Conservation (phyloP, 768 basidiomycete genomes). For the Neoboletus magnificus region DNA sequence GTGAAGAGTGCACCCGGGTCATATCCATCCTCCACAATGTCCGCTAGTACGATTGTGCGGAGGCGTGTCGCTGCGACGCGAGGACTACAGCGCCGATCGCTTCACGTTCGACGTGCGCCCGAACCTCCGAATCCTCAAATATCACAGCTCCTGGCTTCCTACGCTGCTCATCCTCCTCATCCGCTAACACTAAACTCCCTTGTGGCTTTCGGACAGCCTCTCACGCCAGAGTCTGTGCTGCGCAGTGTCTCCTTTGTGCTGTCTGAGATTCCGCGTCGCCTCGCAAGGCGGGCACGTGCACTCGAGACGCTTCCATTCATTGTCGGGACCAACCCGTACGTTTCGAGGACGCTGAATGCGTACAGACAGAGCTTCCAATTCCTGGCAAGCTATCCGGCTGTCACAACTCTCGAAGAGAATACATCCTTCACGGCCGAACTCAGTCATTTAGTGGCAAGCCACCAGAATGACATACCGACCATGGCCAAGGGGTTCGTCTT, state of each 20-base stretch:
- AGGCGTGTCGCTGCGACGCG: neutral
- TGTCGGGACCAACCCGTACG: constrained; percentile 85
- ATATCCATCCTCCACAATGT: constrained; percentile 5
- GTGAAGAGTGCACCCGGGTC: neutral
- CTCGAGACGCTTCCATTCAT: constrained; percentile 81
- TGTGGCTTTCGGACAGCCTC: constrained; percentile 71
- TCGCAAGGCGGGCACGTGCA: constrained; percentile 70
- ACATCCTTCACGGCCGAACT: constrained; percentile 62
- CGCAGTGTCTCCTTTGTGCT: constrained; percentile 72
- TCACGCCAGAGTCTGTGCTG: constrained; percentile 66
- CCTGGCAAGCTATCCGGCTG: constrained; percentile 62
- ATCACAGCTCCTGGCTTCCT: constrained; percentile 58
- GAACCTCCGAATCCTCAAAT: constrained; percentile 51
- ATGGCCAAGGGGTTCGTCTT: constrained; percentile 78
- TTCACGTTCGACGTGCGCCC: constrained; percentile 41
- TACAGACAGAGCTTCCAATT: constrained; percentile 69
- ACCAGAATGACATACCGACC: constrained; percentile 85
- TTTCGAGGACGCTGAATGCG: constrained; percentile 65
- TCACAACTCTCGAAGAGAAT: constrained; percentile 69
- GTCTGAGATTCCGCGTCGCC: constrained; percentile 71
- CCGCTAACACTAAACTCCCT: constrained; percentile 71
- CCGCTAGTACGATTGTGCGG: neutral
- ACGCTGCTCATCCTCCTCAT: constrained; percentile 58
- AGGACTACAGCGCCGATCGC: constrained; percentile 11
- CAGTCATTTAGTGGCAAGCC: constrained; percentile 67